A percentile compares a stretch with the other conserved stretches of the same genome.
These are phyloP conservation scores for Tephrocybe sp. DNA, from an alignment of 768 basidiomycete species.

Conservation along the genomic window DNA sequence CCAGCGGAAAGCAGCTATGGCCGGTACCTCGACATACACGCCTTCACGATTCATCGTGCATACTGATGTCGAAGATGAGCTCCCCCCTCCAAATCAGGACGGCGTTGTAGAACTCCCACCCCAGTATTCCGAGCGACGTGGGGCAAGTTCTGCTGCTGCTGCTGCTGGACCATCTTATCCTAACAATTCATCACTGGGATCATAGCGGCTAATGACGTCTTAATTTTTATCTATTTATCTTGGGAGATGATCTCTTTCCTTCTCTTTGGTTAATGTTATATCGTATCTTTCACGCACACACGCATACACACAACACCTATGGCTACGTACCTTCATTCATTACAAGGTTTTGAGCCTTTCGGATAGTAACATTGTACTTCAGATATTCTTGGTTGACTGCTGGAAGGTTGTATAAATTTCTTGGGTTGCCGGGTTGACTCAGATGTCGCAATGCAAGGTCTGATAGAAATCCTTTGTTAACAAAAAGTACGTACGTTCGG, in stretches of 20 bases:
- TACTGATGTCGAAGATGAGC: conserved; percentile 63
- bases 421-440: neutral
- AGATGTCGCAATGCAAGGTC: neutral
- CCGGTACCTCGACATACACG: conserved; percentile 41
- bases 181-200: neutral
- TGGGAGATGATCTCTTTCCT: neutral
- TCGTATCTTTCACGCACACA: neutral
- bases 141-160: conserved; percentile 10
- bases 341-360: neutral
- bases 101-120: conserved; percentile 77
- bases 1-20: conserved; percentile 56
- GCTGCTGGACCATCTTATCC: conserved; percentile 7
- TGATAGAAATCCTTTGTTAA: neutral
- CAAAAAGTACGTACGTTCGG: neutral
- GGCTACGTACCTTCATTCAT: conserved; percentile 5
- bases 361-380: conserved; percentile 10
- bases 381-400: conserved; percentile 4
- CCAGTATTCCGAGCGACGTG: conserved; percentile 59
- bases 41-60: conserved; percentile 64
- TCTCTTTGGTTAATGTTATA: conserved; percentile 13
- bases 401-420: conserved; percentile 12
- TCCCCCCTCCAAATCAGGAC: conserved; percentile 40
- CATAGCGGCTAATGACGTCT: conserved; percentile 1
- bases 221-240: conserved; percentile 1
- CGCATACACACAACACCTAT: neutral